Evolutionary conservation across 306 rosid species (phyloP).

Genomic region (Vigna radiata): DNA sequence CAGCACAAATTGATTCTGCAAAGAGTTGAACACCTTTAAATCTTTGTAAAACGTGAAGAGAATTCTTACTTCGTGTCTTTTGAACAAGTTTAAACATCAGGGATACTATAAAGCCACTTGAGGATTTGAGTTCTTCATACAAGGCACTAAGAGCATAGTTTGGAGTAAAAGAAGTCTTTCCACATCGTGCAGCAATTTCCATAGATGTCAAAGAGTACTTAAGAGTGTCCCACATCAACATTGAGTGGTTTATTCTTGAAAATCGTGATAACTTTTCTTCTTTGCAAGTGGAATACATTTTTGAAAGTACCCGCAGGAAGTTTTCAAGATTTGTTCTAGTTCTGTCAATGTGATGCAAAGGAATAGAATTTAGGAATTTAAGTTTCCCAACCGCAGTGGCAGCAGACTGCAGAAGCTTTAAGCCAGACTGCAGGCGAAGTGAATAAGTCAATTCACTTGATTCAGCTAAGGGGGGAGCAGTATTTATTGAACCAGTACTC

Average conservation of each 20-base stretch:
- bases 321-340: constrained; percentile 66
- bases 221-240: constrained; percentile 94
- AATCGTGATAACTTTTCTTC: constrained; percentile 63
- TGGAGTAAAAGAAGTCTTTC: constrained; percentile 69
- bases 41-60: constrained; percentile 87
- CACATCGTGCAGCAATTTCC: constrained; percentile 92
- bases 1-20: constrained; percentile 76
- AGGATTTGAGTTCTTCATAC: constrained; percentile 84
- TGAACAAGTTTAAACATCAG: constrained; percentile 81
- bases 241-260: constrained; percentile 67
- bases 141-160: constrained; percentile 68
- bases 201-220: constrained; percentile 85
- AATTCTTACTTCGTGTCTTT: constrained; percentile 62
- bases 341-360: constrained; percentile 53
- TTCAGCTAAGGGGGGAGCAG: constrained; percentile 44
- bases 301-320: constrained; percentile 67
- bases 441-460: constrained; percentile 50
- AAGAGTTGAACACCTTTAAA: constrained; percentile 77
- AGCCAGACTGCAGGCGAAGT: constrained; percentile 65
- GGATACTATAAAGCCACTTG: constrained; percentile 80
- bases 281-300: constrained; percentile 72
- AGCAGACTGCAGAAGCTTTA: constrained; percentile 74
- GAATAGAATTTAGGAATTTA: constrained; percentile 59
- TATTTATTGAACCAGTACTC: constrained; percentile 49
- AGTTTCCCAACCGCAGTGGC: constrained; percentile 68